Percentiles rank a stretch among this genome's conserved stretches.
Evolutionary conservation across 495 filamentous ascomycete species (phyloP).

Genomic region (Cryomyces minteri): DNA sequence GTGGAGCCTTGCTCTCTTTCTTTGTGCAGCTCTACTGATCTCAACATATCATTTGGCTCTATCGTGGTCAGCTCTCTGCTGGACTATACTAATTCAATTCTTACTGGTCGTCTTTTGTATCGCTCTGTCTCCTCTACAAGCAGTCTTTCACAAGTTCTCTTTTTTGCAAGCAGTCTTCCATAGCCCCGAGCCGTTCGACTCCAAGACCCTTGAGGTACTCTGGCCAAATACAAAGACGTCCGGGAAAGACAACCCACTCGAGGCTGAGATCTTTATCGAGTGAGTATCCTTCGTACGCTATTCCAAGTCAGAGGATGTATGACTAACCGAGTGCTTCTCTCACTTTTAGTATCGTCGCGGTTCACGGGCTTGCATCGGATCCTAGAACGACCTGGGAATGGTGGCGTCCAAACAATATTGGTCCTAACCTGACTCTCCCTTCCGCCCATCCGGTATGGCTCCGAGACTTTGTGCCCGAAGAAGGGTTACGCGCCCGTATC

Average conservation of each 20-base stretch:
- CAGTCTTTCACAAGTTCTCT: no score
- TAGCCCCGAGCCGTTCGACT: not conserved
- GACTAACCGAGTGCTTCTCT: not conserved
- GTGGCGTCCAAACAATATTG: not conserved
- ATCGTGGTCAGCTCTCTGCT: not conserved
- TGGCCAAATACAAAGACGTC: not conserved
- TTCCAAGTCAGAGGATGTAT: not conserved
- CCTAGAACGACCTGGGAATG: constrained; percentile 2
- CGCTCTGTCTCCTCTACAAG: not conserved
- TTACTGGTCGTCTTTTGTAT: no score
- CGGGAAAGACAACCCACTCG: no score
- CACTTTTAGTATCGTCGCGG: constrained; percentile 6
- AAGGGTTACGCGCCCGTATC: constrained; percentile 2
- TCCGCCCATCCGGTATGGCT: constrained; percentile 2
- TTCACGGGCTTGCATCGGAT: constrained; percentile 6
- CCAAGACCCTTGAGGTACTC: not conserved
- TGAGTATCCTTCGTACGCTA: not conserved
- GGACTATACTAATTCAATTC: no score
- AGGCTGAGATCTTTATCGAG: not conserved
- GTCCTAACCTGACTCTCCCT: not conserved
- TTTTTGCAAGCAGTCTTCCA: no score
- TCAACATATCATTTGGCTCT: not conserved
- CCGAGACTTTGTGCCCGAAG: constrained; percentile 5
- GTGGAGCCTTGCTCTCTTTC: not conserved
- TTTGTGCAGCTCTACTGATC: not conserved